Percentiles rank a stretch among this genome's conserved stretches.
Conservation (phyloP, 2,329 filamentous ascomycete genomes). For the Exophiala xenobiotica region DNA sequence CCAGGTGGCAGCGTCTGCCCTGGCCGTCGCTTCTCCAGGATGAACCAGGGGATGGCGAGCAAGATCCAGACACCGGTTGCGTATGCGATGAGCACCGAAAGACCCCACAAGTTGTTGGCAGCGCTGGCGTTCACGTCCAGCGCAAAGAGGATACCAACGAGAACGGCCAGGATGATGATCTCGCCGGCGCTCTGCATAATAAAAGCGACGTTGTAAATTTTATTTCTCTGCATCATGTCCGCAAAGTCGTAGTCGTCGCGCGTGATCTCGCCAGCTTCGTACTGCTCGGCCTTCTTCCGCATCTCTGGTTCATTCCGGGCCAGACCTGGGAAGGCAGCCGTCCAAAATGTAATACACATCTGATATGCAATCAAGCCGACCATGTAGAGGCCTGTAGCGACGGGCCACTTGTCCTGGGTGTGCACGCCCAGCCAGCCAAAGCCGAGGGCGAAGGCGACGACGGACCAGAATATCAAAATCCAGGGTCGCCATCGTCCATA, state of each 20-base stretch:
- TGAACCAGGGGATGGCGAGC: conserved; percentile 65
- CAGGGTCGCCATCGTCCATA: conserved; percentile 65
- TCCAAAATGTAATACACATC: conserved; percentile 68
- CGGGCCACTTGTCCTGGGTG: conserved; percentile 58
- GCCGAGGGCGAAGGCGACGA: conserved; percentile 62
- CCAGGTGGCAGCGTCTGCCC: conserved; percentile 53
- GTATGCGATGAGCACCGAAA: conserved; percentile 65
- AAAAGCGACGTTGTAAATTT: conserved; percentile 63
- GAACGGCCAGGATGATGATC: conserved; percentile 61
- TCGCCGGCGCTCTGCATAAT: conserved; percentile 64
- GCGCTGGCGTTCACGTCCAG: conserved; percentile 59
- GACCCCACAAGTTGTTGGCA: conserved; percentile 65
- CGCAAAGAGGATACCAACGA: conserved; percentile 64
- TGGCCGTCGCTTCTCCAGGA: conserved; percentile 63
- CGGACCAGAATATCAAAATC: conserved; percentile 61
- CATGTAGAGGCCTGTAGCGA: conserved; percentile 63
- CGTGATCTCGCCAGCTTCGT: conserved; percentile 53
- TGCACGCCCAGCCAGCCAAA: conserved; percentile 69
- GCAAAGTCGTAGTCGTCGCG: conserved; percentile 60
- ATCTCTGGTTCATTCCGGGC: conserved; percentile 55
- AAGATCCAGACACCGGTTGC: conserved; percentile 64
- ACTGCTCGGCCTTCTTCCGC: conserved; percentile 51
- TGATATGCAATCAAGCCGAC: conserved; percentile 67
- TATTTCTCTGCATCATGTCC: conserved; percentile 63
- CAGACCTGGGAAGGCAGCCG: conserved; percentile 61